These are phyloP conservation scores for Crithidia brevicula DNA, from an alignment of 208 protist genomes.

Conservation along the genomic window DNA sequence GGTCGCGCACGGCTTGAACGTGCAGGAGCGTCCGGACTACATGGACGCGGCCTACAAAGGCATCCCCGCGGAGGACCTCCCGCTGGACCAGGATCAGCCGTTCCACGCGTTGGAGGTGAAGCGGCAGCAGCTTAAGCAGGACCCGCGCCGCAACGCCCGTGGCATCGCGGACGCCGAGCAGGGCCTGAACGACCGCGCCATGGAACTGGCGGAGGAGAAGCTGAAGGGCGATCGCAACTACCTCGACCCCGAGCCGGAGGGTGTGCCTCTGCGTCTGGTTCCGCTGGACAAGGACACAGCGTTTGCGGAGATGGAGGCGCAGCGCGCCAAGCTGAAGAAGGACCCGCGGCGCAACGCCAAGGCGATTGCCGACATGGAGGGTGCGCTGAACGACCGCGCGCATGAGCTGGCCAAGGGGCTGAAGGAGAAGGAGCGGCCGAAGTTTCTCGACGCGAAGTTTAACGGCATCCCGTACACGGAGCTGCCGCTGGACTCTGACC, in stretches of 20 bases:
- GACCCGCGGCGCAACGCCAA: conserved; percentile 50
- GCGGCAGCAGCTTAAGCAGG: conserved; percentile 70
- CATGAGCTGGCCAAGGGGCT: conserved; percentile 57
- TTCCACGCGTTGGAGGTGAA: conserved; percentile 63
- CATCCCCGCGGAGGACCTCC: conserved; percentile 60
- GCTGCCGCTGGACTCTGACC: conserved; percentile 57
- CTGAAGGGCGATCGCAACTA: conserved; percentile 60
- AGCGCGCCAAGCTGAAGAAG: conserved; percentile 65
- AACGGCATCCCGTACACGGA: conserved; percentile 61
- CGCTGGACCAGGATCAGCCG: conserved; percentile 62
- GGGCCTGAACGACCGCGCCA: conserved; percentile 60
- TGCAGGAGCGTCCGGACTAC: conserved; percentile 65
- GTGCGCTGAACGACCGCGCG: conserved; percentile 58
- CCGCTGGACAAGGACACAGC: conserved; percentile 50
- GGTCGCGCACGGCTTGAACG: conserved; percentile 71
- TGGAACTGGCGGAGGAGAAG: conserved; percentile 58
- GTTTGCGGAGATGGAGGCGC: conserved; percentile 58
- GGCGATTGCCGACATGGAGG: conserved; percentile 58
- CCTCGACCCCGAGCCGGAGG: conserved; percentile 65
- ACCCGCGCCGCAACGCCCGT: conserved; percentile 57
- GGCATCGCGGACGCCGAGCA: conserved; percentile 60
- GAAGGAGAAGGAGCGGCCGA: conserved; percentile 60
- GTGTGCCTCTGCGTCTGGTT: conserved; percentile 61
- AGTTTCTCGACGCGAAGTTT: conserved; percentile 59
- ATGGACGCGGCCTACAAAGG: conserved; percentile 57